Evolutionary conservation across 1,284 basidiomycete genomes (phyloP), one percentile per base, ranked within the genome.

Genomic region (Sanghuangporus baumii): DNA sequence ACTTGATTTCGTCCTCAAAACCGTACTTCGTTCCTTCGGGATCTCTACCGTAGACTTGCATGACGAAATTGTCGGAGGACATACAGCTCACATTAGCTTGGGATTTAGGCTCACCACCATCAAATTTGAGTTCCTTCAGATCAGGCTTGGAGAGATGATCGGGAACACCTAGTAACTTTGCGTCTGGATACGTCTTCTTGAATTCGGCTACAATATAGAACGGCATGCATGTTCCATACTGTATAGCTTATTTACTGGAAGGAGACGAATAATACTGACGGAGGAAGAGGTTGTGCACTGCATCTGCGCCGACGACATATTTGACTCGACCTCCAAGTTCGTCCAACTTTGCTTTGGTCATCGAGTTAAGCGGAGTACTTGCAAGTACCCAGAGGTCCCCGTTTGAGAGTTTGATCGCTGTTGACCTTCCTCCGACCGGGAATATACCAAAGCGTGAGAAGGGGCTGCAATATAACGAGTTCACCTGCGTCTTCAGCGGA

Each of bases 371-470:
- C 0, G 92, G 90, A 2, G 93, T 93, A 1, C 92, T 95, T 0
- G 93, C 94, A 37, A 96, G 79, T 0, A 97, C 79, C 86, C 93
- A 96, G 26, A 97, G 85, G 3, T 84, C 86, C 18, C 88, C 86
- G 60, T 83, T 80, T 55, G 75, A 76, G 61, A 97, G 77, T 74
- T 82, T 87, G 71, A 97, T 80, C 0, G 94, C 94, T 0, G 92
- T 96, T 0, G 90, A 89, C 51, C 93, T 78, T 23, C 92, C 91
- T 0, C 93, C 93, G 31, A 94, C 76, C 3, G 89, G 90, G 38
- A 93, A 67, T 9, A 90, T 40, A 11, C 76, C 74, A 18, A 67
- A 83, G n/a, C 89, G 83, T 14, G 83, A 69, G 68, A 91, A 91
- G 0, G 89, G 88, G 43, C 87, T 89, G 66, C 50, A 38, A 60